phyloP scores from a whole-genome alignment of 2,329 filamentous ascomycete species.

The Dendrostoma leiphaemia region DNA sequence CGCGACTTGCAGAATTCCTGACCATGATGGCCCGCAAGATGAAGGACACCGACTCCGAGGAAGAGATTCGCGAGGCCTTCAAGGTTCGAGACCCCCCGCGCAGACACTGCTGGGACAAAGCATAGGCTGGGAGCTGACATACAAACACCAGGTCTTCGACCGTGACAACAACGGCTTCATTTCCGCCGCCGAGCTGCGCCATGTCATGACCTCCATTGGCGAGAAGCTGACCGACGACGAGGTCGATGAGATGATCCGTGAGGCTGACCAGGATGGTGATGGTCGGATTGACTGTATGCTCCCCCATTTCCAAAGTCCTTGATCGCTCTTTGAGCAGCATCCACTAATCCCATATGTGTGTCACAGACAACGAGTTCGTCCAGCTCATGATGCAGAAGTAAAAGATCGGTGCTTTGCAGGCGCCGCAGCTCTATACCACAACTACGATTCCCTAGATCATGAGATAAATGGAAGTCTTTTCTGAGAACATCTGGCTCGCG shows the following conservation, averaged over 20 bases:
- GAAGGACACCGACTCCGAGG: conserved; percentile 90
- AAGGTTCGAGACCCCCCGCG: conserved; percentile 52
- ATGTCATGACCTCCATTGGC: conserved; percentile 90
- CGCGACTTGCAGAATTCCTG: conserved; percentile 65
- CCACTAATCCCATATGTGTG: conserved; percentile 24
- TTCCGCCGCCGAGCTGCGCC: conserved; percentile 81
- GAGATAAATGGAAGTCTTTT: conserved; percentile 15
- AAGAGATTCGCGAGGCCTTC: conserved; percentile 87
- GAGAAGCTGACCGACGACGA: conserved; percentile 90
- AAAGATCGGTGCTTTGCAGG: conserved; percentile 22
- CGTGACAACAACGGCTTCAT: conserved; percentile 92
- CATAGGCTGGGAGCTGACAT: conserved; percentile 20
- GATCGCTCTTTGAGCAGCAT: background rate
- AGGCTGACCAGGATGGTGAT: conserved; percentile 86
- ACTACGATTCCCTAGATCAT: conserved; percentile 17
- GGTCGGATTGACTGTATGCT: conserved; percentile 80
- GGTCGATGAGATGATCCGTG: conserved; percentile 90
- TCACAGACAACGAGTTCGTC: conserved; percentile 82
- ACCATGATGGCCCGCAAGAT: conserved; percentile 95
- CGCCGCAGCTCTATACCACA: conserved; percentile 8
- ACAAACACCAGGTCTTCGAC: conserved; percentile 66
- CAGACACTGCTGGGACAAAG: background rate
- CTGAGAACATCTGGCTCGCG: conserved; percentile 3
- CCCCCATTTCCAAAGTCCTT: background rate
- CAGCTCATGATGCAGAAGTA: conserved; percentile 97